A percentile compares a stretch with the other conserved stretches of the same genome.
Evolutionary conservation across 306 rosid species (phyloP).

Genomic region (Mucuna pruriens): DNA sequence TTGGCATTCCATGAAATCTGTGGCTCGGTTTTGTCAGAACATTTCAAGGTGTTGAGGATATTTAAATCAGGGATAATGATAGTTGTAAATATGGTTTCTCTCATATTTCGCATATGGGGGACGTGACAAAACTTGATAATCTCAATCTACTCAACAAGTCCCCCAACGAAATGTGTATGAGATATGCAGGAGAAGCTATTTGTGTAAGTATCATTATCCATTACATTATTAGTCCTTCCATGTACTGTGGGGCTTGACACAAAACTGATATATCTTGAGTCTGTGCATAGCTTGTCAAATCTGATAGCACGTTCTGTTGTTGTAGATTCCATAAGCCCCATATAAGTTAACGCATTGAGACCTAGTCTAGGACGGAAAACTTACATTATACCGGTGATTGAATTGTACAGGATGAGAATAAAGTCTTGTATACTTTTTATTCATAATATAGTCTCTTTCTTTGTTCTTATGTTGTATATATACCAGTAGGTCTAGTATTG

Average conservation of each 20-base stretch:
- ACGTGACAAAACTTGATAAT: slow-evolving; percentile 9
- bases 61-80: slow-evolving; percentile 18
- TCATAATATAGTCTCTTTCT: neutral
- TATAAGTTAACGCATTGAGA: neutral
- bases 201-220: slow-evolving; percentile 19
- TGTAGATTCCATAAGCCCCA: slow-evolving; percentile 36
- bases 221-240: neutral
- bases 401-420: slow-evolving; percentile 48
- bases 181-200: slow-evolving; percentile 20
- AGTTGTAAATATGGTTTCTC: slow-evolving; percentile 27
- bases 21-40: slow-evolving; percentile 20
- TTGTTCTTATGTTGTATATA: neutral
- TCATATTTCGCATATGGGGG: slow-evolving; percentile 14
- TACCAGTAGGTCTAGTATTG: neutral
- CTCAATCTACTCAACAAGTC: slow-evolving; percentile 14
- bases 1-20: slow-evolving; percentile 23
- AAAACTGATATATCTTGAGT: slow-evolving; percentile 18
- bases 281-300: slow-evolving; percentile 26
- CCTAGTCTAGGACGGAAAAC: neutral
- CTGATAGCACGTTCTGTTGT: slow-evolving; percentile 23
- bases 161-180: neutral
- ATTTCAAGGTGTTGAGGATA: slow-evolving; percentile 5
- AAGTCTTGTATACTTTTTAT: slow-evolving; percentile 37
- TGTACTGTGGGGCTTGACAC: neutral
- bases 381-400: slow-evolving; percentile 32